Base-by-base conservation (phyloP, 1,284 basidiomycete genomes). In the Xerocomus cyaneibrunnescens region DNA sequence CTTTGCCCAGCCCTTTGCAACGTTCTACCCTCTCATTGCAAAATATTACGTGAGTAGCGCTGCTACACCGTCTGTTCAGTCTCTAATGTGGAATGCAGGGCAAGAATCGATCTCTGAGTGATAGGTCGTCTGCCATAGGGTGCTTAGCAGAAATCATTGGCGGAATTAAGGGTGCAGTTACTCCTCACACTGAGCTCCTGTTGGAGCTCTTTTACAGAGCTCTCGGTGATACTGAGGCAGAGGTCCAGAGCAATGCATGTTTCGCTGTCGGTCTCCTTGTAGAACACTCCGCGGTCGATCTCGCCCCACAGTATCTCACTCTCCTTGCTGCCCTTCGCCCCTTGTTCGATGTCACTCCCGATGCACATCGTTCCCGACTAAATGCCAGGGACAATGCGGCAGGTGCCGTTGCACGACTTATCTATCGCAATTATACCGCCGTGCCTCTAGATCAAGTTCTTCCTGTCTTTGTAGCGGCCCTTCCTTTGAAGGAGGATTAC, bases 311-410 rank as follows among this genome's bases (percentile, higher is more conserved):
- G 69, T 98, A 90, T 74, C 70, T 85, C 39, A 81, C 80, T 57
- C 79, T 99, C 48, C 87, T 99, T 45, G 75, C 75, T 39, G 87
- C 87, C 5, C 84, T 99, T 45, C 87, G 84, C 42, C 90, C 92
- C 7, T 79, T 96, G 60, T 99, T 99, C 73, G 73, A 79, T 45
- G 79, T 89, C 44, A 62, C 81, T 3, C 74, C 83, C 10, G 81
- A 85, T 52, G 69, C 85, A 7, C 74, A 83, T 28, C 71, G 84
- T 6, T 74, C 90, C 10, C 78, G 80, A 41, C 74, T 90, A 58
- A 95, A 94, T 62, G 94, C 95, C 17, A 88, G 89, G 54, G 97
- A 99, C 73, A 99, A 99, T 69, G 97, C 97, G 12, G 84, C 89
- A 27, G 97, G 97, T 48, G 93, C 94, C 43, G 87, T 99, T 49